Evolutionary conservation across 2,329 filamentous ascomycete species (phyloP).

Genomic region (Xylariaceae sp.): DNA sequence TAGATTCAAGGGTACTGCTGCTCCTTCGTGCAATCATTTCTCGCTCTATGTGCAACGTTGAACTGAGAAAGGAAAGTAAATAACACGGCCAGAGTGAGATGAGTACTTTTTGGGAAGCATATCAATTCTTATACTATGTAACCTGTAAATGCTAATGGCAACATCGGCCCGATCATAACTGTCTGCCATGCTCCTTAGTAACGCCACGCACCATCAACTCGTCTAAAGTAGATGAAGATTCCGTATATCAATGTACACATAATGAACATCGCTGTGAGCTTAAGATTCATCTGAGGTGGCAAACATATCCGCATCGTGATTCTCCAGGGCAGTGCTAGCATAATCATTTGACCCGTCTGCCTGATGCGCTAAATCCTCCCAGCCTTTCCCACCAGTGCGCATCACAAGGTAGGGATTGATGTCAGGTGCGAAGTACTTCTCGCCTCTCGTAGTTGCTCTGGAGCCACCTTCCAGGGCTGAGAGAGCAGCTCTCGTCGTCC

Average conservation of each 20-base stretch:
- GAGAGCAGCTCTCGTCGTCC: constrained; percentile 76
- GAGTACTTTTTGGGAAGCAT: background rate
- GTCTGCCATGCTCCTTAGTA: background rate
- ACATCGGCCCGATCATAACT: background rate
- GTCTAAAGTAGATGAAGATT: background rate
- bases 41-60: too few species aligned
- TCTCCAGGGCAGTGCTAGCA: constrained; percentile 6
- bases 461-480: constrained; percentile 79
- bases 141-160: constrained; percentile 11
- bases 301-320: constrained; percentile 6
- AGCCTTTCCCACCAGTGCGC: constrained; percentile 62
- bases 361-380: constrained; percentile 41
- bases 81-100: too few species aligned
- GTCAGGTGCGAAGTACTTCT: constrained; percentile 72
- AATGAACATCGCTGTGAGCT: background rate
- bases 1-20: background rate
- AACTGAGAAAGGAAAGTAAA: too few species aligned
- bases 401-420: constrained; percentile 69
- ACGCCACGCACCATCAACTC: background rate
- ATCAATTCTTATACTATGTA: constrained; percentile 1
- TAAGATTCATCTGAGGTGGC: constrained; percentile 8
- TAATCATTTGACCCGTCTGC: background rate
- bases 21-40: background rate
- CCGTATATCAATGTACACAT: constrained; percentile 2
- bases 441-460: constrained; percentile 69